A percentile compares a stretch with the other conserved stretches of the same genome.
Conservation (phyloP, 345 rosid species). For the Gossypioides kirkii region DNA sequence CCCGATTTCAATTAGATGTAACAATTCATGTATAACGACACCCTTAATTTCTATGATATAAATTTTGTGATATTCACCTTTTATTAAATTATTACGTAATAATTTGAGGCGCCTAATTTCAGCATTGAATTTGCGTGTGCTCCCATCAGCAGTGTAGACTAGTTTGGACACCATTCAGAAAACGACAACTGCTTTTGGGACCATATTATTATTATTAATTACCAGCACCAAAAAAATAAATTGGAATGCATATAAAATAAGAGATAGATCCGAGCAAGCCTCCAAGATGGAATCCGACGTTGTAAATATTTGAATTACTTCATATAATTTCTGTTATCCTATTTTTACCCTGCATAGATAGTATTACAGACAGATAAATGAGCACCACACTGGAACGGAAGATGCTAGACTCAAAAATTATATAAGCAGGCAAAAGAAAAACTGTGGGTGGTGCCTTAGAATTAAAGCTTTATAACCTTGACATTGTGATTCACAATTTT, state of each 20-base stretch:
- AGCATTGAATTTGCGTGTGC: constrained; percentile 13
- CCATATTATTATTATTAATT: constrained; percentile 9
- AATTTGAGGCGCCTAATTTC: background rate
- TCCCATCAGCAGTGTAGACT: constrained; percentile 5
- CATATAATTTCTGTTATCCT: too few relatives aligned
- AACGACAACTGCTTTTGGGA: constrained; percentile 22
- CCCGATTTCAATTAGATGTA: too few relatives aligned
- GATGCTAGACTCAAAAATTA: background rate
- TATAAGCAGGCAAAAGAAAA: background rate
- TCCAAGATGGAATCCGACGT: background rate
- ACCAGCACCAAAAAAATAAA: background rate
- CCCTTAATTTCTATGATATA: too few relatives aligned
- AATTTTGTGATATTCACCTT: too few relatives aligned
- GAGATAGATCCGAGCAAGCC: background rate
- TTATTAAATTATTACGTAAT: too few relatives aligned
- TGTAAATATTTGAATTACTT: background rate
- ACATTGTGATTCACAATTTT: background rate
- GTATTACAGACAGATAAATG: too few relatives aligned
- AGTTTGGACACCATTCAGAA: background rate
- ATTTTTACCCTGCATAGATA: too few relatives aligned
- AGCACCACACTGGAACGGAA: background rate
- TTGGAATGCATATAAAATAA: background rate
- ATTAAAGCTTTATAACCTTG: constrained; percentile 8
- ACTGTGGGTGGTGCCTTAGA: background rate
- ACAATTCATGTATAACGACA: too few relatives aligned